Conservation (phyloP, 805 yeast genomes). For the Metschnikowia picachoensis region DNA sequence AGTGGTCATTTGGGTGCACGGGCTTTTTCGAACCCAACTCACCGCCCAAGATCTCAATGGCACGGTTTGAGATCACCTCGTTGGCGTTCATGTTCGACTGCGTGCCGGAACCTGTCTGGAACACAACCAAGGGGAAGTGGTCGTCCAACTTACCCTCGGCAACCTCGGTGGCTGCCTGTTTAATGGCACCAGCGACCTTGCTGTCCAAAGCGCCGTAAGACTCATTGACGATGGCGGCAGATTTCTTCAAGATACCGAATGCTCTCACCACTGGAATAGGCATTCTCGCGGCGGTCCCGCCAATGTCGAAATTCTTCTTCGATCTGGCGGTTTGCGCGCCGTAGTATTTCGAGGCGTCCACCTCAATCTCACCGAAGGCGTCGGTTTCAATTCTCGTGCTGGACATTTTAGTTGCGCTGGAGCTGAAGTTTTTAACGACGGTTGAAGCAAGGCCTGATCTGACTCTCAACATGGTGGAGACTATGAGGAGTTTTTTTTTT, state of each 20-base stretch:
- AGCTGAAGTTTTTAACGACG: constrained; percentile 27
- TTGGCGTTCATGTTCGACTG: constrained; percentile 99
- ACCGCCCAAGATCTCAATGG: constrained; percentile 94
- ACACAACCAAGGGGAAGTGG: constrained; percentile 96
- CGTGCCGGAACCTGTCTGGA: constrained; percentile 99
- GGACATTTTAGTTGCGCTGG: constrained; percentile 22
- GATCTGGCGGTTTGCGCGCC: constrained; percentile 99
- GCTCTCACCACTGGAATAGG: constrained; percentile 90
- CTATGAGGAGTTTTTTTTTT: background rate
- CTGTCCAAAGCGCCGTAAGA: constrained; percentile 79
- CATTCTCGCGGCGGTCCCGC: constrained; percentile 85
- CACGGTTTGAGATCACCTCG: constrained; percentile 97
- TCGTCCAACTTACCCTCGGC: constrained; percentile 85
- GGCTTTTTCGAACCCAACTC: constrained; percentile 86
- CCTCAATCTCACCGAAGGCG: constrained; percentile 96
- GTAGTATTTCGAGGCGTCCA: constrained; percentile 83
- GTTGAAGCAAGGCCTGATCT: constrained; percentile 10
- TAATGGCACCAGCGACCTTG: constrained; percentile 76
- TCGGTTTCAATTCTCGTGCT: constrained; percentile 78
- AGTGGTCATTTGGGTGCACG: constrained; percentile 98
- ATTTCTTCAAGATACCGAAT: constrained; percentile 89
- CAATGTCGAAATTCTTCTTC: constrained; percentile 89
- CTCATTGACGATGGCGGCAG: constrained; percentile 89
- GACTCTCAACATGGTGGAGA: constrained; percentile 17
- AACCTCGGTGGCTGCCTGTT: constrained; percentile 94